phyloP scores from a whole-genome alignment of 2,329 filamentous ascomycete genomes.

The Colletotrichum sp. region DNA sequence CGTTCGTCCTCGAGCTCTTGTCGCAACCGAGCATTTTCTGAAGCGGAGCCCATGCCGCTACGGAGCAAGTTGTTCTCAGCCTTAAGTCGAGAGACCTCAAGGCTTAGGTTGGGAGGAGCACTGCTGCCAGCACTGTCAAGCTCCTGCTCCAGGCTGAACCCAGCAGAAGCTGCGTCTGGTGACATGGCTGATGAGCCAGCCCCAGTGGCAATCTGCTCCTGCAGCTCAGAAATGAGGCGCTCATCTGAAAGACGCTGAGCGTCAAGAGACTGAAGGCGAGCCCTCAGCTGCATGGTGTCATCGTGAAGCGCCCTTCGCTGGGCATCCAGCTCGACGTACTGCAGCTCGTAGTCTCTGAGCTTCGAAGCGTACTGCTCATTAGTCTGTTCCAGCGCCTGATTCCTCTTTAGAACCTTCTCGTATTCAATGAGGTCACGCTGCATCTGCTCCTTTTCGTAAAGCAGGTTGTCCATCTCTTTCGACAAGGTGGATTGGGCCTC shows the following conservation, averaged over 20 bases:
- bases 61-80: slow-evolving; percentile 66
- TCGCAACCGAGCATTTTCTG: slow-evolving; percentile 59
- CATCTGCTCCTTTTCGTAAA: slow-evolving; percentile 59
- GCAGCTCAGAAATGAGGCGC: slow-evolving; percentile 61
- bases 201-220: slow-evolving; percentile 60
- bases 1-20: slow-evolving; percentile 61
- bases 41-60: slow-evolving; percentile 57
- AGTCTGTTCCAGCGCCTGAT: slow-evolving; percentile 38
- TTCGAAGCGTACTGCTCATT: slow-evolving; percentile 36
- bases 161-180: slow-evolving; percentile 28
- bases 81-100: slow-evolving; percentile 63
- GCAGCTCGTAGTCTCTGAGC: slow-evolving; percentile 36
- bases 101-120: slow-evolving; percentile 44
- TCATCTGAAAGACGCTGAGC: slow-evolving; percentile 56
- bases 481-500: slow-evolving; percentile 61
- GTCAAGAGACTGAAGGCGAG: slow-evolving; percentile 39
- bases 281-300: slow-evolving; percentile 50
- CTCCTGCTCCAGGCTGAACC: slow-evolving; percentile 64
- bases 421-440: slow-evolving; percentile 48
- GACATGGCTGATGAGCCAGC: neutral
- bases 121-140: slow-evolving; percentile 54
- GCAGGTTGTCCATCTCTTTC: slow-evolving; percentile 59
- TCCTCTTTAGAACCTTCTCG: slow-evolving; percentile 38
- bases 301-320: slow-evolving; percentile 49
- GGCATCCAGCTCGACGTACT: slow-evolving; percentile 42